Base-by-base conservation (phyloP, 1,139 yeast genomes). In the Wickerhamiella infanticola region DNA sequence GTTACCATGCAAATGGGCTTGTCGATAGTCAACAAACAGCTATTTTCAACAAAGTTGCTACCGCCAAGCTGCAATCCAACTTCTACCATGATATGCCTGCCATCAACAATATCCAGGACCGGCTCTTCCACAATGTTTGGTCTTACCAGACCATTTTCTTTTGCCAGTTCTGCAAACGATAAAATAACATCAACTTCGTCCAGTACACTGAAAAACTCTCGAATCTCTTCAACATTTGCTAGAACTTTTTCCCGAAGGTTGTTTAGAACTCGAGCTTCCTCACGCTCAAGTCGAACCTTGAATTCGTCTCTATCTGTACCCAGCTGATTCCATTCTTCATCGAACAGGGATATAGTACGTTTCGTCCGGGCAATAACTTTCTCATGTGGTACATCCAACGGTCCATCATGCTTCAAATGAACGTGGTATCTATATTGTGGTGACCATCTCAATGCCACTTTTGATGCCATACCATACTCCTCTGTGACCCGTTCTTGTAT, bases 61-160 rank as follows among this genome's bases (percentile, higher is more conserved):
- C 68, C 68, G 45, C 67, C 68, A 4, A 49, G 43, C 33, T 51
- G 53, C 45, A 90, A 62, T 1, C 94, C 81, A 3, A 79, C 74
- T 57, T 90, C 97, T 1, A 90, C 98, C 9, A 85, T 86, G n/a
- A 83, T 61, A 61, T 90, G 97, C 24, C 96, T 68, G 0, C 97
- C 97, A 47, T 62, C 53, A 53, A 49, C 38, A 53, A 71, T 51
- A 47, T 60, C 43, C 8, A 52, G 59, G 13, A 54, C 51, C 3
- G 51, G 46, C 24, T 49, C 27, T 63, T 70, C 60, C 39, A 72
- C 72, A 38, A 88, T 63, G n/a, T 56, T 64, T 0, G 98, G 98
- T 45, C 85, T 66, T 0, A 72, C 75, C 46, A 86, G 67, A 29
- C 73, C 64, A 47, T 73, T 72, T 53, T 84, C 94, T 25, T 64